Conservation (phyloP, 106 monocot species). For the Dendrobium nobile region DNA sequence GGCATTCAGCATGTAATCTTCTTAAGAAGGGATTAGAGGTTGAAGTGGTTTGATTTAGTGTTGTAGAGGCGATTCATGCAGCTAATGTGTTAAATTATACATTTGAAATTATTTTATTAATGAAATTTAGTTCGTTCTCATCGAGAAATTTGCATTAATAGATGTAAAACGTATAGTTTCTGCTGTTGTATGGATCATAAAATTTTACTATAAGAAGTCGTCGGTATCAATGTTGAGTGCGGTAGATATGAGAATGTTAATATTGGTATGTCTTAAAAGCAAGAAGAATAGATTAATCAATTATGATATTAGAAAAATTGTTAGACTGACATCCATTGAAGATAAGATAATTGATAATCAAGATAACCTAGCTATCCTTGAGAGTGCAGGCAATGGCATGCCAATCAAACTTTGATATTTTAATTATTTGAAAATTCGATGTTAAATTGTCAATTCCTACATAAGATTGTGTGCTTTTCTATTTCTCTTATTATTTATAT, state of each 20-base stretch:
- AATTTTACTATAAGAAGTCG: neutral
- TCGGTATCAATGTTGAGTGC: neutral
- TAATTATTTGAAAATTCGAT: neutral
- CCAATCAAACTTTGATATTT: neutral
- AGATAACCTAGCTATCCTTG: neutral
- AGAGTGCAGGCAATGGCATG: neutral
- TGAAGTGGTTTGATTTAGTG: neutral
- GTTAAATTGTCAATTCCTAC: neutral
- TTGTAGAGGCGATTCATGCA: neutral
- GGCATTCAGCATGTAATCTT: too few relatives aligned
- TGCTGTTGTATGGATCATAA: neutral
- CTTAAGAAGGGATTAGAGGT: neutral
- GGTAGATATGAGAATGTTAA: neutral
- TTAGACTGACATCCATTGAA: neutral
- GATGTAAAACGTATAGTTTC: neutral
- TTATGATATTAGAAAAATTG: neutral
- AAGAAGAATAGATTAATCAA: neutral
- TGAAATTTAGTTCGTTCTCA: neutral
- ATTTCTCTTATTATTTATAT: neutral
- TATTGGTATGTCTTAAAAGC: neutral
- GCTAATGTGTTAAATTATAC: neutral
- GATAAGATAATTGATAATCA: neutral
- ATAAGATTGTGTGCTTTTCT: neutral
- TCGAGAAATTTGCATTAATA: neutral
- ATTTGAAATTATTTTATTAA: neutral